Conservation (phyloP, 345 rosid genomes). For the Abelmoschus esculentus region DNA sequence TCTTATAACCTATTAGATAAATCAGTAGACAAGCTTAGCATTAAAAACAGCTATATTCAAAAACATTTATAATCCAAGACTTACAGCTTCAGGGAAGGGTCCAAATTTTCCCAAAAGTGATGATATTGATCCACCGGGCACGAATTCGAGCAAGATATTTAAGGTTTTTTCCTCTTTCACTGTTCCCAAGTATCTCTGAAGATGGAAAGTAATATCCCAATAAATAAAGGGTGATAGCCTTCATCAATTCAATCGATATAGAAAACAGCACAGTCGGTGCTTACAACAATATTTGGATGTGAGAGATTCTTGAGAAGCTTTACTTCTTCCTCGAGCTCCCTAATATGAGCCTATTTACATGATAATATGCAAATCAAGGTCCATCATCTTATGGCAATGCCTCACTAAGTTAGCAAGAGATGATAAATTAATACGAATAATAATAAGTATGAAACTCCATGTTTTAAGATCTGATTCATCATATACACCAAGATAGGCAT, state of each 20-base stretch:
- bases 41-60: conserved; percentile 5
- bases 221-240: conserved; percentile 13
- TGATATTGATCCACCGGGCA: conserved; percentile 90
- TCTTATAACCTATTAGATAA: conserved; percentile 56
- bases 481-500: neutral
- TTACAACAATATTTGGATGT: conserved; percentile 86
- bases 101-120: conserved; percentile 93
- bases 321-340: conserved; percentile 93
- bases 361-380: conserved; percentile 19
- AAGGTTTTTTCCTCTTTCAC: conserved; percentile 78
- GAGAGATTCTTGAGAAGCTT: conserved; percentile 85
- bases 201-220: conserved; percentile 8
- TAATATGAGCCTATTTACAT: conserved; percentile 55
- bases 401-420: neutral
- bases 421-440: neutral
- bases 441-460: neutral
- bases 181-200: conserved; percentile 86
- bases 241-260: conserved; percentile 5
- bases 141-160: conserved; percentile 83
- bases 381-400: neutral
- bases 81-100: conserved; percentile 84
- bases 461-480: neutral
- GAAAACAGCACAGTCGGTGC: conserved; percentile 20
- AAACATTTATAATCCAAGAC: conserved; percentile 20
- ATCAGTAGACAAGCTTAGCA: conserved; percentile 17